Evolutionary conservation across 805 yeast species (phyloP), one percentile per base, ranked within the genome.

Genomic region (Saccharomycodes ludwigii): DNA sequence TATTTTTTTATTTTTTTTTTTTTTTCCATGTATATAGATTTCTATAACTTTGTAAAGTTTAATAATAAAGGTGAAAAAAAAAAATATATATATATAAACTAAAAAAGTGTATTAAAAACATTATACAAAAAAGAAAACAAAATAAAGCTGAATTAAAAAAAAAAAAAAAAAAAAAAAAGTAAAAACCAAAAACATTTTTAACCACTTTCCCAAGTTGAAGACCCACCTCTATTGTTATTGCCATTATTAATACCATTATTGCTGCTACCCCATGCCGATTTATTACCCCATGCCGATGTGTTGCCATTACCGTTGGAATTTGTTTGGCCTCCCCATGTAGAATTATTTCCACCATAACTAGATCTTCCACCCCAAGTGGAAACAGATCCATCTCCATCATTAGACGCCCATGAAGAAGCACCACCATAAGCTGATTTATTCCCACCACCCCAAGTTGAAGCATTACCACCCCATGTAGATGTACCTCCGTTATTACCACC

Each of bases 381-480:
- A 9, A 68, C 51, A 32, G 67, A 56, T 21, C 65, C 59, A 27
- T 56, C 48, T 35, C 66, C 68, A 18, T 49, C 52, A 27, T 50
- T 55, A 14, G 46, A 52, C 30, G 60, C 61, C 63, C 68, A 65
- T 2, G 68, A 54, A 6, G 68, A 56, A 3, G 63, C 61, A 33
- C 59, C 59, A 24, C 66, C 63, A 31, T 62, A 50, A 24, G 54
- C 51, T 11, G 59, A 52, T 31, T 41, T 51, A 35, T 50, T 51
- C 28, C 61, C 63, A 32, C 58, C 56, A 34, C 69, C 66, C 54
- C 65, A 59, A 7, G 66, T 52, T 40, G 74, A 65, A 15, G 64
- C 58, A 20, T 63, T 59, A 15, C 66, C 66, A 28, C 54, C 28
- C 7, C 17, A 15, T 3, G 19, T 12, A 5, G 28, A 16, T n/a